Evolutionary conservation across 2,329 filamentous ascomycete genomes (phyloP), one percentile per base, ranked within the genome.

Genomic region (Aspergillus sp.): DNA sequence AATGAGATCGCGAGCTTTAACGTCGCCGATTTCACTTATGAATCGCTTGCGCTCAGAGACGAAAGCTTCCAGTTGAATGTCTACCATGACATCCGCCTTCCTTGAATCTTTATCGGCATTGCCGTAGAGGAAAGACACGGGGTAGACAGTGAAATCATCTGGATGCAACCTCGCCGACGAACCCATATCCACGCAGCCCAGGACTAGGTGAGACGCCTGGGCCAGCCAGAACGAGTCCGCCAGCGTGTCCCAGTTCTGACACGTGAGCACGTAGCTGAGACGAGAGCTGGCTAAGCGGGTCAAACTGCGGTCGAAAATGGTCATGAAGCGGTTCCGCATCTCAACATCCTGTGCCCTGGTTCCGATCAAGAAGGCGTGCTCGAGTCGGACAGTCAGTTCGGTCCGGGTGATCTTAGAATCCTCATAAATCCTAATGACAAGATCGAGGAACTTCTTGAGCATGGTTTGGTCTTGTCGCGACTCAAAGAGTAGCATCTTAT

Each of bases 401-500:
- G 94, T 97, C 32, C 93, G 86, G 1, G 93, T 92, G 64, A 99
- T 95, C 78, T 96, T 96, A 0, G 92, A 91, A 70, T 99, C 95
- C 72, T 99, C 96, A 73, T 99, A 99, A 61, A 99, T 97, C 52
- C 93, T 88, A 68, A 99, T 96, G 25, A 99, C 95, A 25, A 99
- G 86, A 66, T 98, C 91, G 60, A 99, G 82, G 80, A 98, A 99
- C 72, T 94, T 94, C 67, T 89, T 92, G 59, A 99, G 83, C 79
- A 99, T 88, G 0, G 89, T 92, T 32, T 88, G 86, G 72, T 98
- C 94, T 27, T 84, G 80, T 41, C 95, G 86, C 59, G 91, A 87
- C 77, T 99, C 95, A 68, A 99, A 99, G 0, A 93, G 88, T 15
- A 98, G 81, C 95, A 99, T 99, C 79, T 99, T 99, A 70, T 96